Conservation (phyloP, 148 eudicot species). For the Limonium bicolor region DNA sequence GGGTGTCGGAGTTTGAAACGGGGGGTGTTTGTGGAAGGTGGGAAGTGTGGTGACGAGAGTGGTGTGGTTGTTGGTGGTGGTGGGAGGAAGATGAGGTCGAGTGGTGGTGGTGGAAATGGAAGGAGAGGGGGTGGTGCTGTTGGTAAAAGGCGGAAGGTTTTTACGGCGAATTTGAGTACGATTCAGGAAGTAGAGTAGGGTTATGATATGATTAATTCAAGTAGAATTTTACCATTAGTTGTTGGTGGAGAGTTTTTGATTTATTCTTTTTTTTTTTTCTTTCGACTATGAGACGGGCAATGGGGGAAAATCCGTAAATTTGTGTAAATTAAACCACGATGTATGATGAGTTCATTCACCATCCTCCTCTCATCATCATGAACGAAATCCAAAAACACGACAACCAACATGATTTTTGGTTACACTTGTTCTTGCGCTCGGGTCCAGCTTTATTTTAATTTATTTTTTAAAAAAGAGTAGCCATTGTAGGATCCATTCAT, state of each 20-base stretch:
- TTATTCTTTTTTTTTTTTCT: background rate
- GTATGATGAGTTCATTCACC: background rate
- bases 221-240: too few species aligned
- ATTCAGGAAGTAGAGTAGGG: conserved; percentile 27
- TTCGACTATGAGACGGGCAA: too few species aligned
- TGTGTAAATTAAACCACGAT: background rate
- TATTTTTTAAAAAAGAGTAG: too few species aligned
- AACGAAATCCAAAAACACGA: too few species aligned
- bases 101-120: conserved; percentile 13
- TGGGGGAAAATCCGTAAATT: background rate
- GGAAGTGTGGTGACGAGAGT: conserved; percentile 24
- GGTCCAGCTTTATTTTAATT: too few species aligned
- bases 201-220: too few species aligned
- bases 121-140: conserved; percentile 9
- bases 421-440: too few species aligned
- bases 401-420: too few species aligned
- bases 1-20: conserved; percentile 15
- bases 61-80: background rate
- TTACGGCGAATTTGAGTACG: conserved; percentile 31
- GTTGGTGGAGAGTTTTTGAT: background rate
- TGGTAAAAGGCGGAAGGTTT: conserved; percentile 15
- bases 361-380: too few species aligned
- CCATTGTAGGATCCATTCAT: too few species aligned
- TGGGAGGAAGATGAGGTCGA: background rate
- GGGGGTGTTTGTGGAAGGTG: background rate